Evolutionary conservation across 352 stramenopile genomes (phyloP), one percentile per base, ranked within the genome.

Genomic region (Phytophthora tentaculata): DNA sequence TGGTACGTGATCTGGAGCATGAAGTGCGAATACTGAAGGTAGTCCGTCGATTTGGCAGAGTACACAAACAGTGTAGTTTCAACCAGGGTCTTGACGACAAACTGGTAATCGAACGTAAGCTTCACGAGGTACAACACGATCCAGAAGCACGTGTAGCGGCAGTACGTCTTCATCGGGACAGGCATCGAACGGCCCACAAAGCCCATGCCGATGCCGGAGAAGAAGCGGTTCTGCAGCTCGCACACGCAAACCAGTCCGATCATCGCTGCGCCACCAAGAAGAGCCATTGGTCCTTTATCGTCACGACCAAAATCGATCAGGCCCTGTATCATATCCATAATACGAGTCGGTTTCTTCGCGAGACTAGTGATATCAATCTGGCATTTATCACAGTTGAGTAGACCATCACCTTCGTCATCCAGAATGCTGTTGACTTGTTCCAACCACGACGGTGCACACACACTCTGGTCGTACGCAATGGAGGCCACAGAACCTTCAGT

Each of bases 41-140:
- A 94, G 32, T 92, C 79, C 3, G 75, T 77, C 59, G 77, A 77
- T 39, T 89, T 63, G 3, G 84, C 74, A 22, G 86, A 87, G 74
- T 87, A 95, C 23, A 95, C 89, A 53, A 95, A 92, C 22, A 95
- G 72, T 37, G 87, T 91, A n/a, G 87, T 93, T 53, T 95, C 87
- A 0, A 95, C 87, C 19, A 95, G 61, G 37, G 63, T 81, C 58
- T 95, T 95, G 20, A 95, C 65, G 58, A 95, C 88, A 49, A 92
- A 92, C 63, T 94, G 83, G 72, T 95, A 95, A 47, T 92, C 85
- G 55, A 95, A 93, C n/a, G 68, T 84, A n/a, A 95, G 60, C 63
- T 95, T 95, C 57, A 77, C 71, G 0, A 84, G 9, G n/a, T 91
- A 93, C 45, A 95, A 43, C 10, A 90, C 64, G 14, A 95, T 66